Evolutionary conservation across 176 grass and related monocot genomes (phyloP).

Genomic region (Aegilops longissima): DNA sequence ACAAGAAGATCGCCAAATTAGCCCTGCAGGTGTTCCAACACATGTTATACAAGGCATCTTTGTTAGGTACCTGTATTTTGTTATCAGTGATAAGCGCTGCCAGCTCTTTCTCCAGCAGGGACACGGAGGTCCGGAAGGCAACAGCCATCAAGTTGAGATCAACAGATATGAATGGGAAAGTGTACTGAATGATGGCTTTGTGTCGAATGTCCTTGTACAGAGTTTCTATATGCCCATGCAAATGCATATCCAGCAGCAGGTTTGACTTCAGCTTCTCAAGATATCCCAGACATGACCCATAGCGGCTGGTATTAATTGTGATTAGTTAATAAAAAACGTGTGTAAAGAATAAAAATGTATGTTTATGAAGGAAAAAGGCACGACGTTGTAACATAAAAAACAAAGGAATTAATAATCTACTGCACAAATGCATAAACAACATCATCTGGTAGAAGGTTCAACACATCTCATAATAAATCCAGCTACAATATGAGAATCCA

Average conservation of each 20-base stretch:
- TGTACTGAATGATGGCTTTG: constrained; percentile 93
- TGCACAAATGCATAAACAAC: background rate
- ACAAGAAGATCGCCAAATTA: background rate
- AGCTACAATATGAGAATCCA: background rate
- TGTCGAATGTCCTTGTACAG: constrained; percentile 76
- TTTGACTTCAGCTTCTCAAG: constrained; percentile 54
- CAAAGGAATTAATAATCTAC: background rate
- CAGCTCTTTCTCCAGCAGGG: constrained; percentile 74
- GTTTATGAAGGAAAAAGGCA: background rate
- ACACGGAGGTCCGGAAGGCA: constrained; percentile 66
- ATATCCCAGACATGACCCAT: constrained; percentile 41
- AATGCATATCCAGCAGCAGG: constrained; percentile 45
- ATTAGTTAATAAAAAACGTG: constrained; percentile 19
- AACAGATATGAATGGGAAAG: constrained; percentile 94
- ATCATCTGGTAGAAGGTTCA: background rate
- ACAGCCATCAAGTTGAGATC: constrained; percentile 84
- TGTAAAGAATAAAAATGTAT: background rate
- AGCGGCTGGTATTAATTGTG: constrained; percentile 15
- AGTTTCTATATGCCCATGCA: constrained; percentile 50
- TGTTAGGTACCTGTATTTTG: constrained; percentile 36
- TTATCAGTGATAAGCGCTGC: constrained; percentile 75
- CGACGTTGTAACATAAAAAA: background rate
- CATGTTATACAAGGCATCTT: background rate
- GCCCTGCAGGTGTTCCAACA: background rate
- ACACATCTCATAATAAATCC: background rate